Conservation (phyloP, 148 eudicot species). For the Rhododendron griersonianum region DNA sequence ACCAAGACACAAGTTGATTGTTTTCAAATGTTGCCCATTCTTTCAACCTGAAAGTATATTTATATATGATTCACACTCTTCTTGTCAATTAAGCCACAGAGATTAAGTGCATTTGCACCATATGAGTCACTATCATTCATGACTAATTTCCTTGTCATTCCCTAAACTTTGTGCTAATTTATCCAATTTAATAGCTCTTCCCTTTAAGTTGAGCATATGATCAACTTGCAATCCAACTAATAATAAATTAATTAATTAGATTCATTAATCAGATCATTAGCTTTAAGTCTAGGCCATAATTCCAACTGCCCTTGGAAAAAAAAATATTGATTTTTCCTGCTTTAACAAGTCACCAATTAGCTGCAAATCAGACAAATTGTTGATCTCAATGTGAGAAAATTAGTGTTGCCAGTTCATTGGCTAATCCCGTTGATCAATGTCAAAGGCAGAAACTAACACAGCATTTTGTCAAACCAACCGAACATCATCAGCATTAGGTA, state of each 20-base stretch:
- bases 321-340: not conserved
- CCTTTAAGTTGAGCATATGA: not conserved
- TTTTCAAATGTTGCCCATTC: not conserved
- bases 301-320: not conserved
- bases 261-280: not conserved
- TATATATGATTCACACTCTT: not conserved
- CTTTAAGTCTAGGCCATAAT: not conserved
- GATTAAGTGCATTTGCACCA: not conserved
- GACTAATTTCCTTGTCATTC: not conserved
- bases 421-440: not conserved
- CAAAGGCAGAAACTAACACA: not conserved
- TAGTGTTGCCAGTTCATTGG: not conserved
- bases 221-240: constrained; percentile 4
- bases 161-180: not conserved
- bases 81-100: not conserved
- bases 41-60: not conserved
- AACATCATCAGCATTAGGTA: not conserved
- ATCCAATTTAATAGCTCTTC: not conserved
- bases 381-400: not conserved
- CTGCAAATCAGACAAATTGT: not conserved
- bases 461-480: not conserved
- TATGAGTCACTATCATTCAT: not conserved
- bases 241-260: not conserved
- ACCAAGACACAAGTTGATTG: not conserved
- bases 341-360: not conserved